phyloP scores from a whole-genome alignment of 306 rosid species.

The Vigna hirtella region DNA sequence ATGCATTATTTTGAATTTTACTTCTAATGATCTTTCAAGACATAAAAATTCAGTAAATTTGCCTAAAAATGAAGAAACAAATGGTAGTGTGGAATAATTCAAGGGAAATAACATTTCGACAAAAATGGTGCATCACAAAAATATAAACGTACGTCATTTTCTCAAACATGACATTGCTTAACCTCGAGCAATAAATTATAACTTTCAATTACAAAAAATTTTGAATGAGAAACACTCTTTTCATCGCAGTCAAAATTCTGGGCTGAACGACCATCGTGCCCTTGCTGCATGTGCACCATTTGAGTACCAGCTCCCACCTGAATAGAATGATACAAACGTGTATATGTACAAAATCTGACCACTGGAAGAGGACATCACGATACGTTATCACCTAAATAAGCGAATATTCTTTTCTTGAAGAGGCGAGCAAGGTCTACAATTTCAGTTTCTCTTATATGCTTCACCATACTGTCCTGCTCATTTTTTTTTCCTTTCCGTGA shows the following conservation, averaged over 20 bases:
- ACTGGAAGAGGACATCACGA: conserved; percentile 24
- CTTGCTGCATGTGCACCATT: conserved; percentile 30
- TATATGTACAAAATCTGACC: conserved; percentile 32
- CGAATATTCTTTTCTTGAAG: conserved; percentile 71
- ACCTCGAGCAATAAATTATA: not conserved
- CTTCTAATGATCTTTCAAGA: no score
- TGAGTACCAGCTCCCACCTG: conserved; percentile 11
- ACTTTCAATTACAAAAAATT: not conserved
- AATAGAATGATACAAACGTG: conserved; percentile 26
- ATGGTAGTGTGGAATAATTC: not conserved
- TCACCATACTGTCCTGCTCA: conserved; percentile 51
- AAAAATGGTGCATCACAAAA: conserved; percentile 6
- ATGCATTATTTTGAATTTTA: no score
- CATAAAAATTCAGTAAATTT: no score
- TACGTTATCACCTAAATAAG: conserved; percentile 64
- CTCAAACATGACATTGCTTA: not conserved
- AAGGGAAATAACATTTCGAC: not conserved
- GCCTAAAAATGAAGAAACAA: no score
- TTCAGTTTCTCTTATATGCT: conserved; percentile 67
- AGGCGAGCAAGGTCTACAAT: conserved; percentile 70
- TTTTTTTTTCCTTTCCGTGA: conserved; percentile 54
- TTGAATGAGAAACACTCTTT: not conserved
- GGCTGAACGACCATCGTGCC: conserved; percentile 17
- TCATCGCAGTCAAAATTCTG: conserved; percentile 13
- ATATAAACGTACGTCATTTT: not conserved